Evolutionary conservation across 805 yeast species (phyloP), one percentile per base, ranked within the genome.

Genomic region (Metschnikowia reukaufii): DNA sequence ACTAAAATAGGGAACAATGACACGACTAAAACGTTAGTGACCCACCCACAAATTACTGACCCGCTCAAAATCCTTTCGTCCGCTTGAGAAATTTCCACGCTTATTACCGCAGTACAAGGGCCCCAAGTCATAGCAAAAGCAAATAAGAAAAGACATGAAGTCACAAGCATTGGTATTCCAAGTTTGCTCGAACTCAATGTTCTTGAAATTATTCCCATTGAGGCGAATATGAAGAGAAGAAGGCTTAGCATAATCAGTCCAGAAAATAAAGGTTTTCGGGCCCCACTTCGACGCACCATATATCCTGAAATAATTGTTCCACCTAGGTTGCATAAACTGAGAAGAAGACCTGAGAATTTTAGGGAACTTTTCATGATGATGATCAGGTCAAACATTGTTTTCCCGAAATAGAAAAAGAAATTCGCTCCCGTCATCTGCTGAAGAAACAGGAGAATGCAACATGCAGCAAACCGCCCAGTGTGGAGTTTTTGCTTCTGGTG

Each of bases 361-460:
- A 40, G 41, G 16, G 48, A 21, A n/a, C 23, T 44, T 2, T 12
- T 16, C 36, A 17, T 10, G 4, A 32, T 16, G 6, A 44, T 16
- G 12, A 49, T 36, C 46, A 23, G 37, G 21, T 56, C 48, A 48
- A 63, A 62, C 21, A 66, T 50, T 2, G 55, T 36, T 16, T 57
- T 56, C 15, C 67, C 65, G 37, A 56, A 68, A 49, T 66, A 67
- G 33, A 68, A 66, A 38, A 64, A 65, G 40, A 62, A 66, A 39
- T 63, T 64, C 18, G 64, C 66, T 2, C 71, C 72, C 2, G 70
- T 61, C 30, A 66, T 54, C 45, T 67, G 73, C 54, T 66, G 72
- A 40, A 64, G 59, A n/a, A 57, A 50, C 67, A 63, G 61, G 16
- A 67, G 39, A 3, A 45, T 17, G 20, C 64, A 58, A 49, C 69